Base-by-base conservation (phyloP, 2,329 filamentous ascomycete species). In the Aspergillus pseudoglaucus region DNA sequence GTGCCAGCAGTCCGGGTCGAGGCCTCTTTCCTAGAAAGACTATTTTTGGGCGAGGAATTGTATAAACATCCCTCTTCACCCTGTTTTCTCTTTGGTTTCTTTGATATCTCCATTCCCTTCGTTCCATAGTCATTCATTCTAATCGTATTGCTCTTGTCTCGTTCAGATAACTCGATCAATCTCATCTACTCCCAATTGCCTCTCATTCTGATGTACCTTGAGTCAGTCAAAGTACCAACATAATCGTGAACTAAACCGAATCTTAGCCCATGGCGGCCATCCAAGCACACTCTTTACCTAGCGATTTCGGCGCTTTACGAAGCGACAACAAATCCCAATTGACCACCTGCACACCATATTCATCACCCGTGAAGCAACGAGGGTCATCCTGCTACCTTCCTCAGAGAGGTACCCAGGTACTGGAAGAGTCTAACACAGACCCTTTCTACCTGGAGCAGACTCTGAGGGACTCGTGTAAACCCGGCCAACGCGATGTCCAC, bases 381-480 rank as follows among this genome's bases (percentile, higher is more conserved):
- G 56, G 49, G 17, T 67, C 64, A 6, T 62, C 62, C 10, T 39
- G 25, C 25, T 67, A 64, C 38, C 59, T 62, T 33, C 62, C 64
- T 4, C 47, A 55, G 17, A 54, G 55, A 7, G 58, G 58, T 4
- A 51, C 54, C 0, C 59, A 59, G 44, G 58, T 57, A 5, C 37
- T 59, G 4, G 65, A 67, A 50, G 66, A 70, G 25, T 58, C 66
- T 12, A 65, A 66, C 39, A 56, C 59, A 5, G 67, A 69, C 48
- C 67, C 67, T 4, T 70, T 69, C 53, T 70, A 69, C 44, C 63
- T 70, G 18, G 67, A 70, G 48, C 56, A 63, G 37, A 64, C 66
- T 14, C 49, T 69, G 39, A 54, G 59, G 15, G 53, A 61, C 20
- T 48, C 51, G 32, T 35, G 17, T 4, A 54, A 50, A 25, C 58